Conservation (phyloP, 805 yeast genomes). For the Hanseniaspora jakobsenii region DNA sequence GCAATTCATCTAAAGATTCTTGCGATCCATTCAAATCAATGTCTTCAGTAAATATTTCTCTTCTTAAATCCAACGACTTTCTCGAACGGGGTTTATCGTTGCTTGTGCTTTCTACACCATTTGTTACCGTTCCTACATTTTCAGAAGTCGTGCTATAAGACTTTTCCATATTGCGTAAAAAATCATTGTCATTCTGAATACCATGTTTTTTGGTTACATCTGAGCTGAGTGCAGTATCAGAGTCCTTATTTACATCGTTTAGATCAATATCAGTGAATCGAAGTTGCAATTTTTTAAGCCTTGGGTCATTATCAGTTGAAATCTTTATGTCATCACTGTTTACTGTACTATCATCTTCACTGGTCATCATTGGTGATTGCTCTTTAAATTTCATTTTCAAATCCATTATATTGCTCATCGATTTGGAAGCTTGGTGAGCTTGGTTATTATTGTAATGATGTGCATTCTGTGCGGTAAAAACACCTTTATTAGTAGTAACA, state of each 20-base stretch:
- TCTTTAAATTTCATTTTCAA: conserved; percentile 8
- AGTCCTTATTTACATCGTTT: neutral
- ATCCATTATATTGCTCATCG: neutral
- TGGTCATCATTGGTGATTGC: conserved; percentile 9
- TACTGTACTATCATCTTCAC: conserved; percentile 2
- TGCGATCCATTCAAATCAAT: conserved; percentile 24
- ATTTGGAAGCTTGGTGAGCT: neutral
- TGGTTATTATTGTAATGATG: no score
- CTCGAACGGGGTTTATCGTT: no score
- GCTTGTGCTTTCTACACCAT: no score
- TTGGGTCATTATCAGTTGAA: conserved; percentile 5
- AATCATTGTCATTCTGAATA: neutral
- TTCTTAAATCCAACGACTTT: conserved; percentile 41
- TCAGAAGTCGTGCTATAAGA: no score
- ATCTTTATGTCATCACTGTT: neutral
- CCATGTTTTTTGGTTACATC: neutral
- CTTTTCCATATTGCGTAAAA: no score
- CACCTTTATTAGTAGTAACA: neutral
- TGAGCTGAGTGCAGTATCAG: no score
- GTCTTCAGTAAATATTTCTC: conserved; percentile 60
- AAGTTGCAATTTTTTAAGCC: conserved; percentile 10
- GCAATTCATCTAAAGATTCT: neutral
- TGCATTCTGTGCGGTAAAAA: no score
- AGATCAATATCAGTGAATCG: conserved; percentile 14
- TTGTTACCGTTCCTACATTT: no score